Evolutionary conservation across 176 grass and related monocot genomes (phyloP).

Genomic region (Chloris gayana): DNA sequence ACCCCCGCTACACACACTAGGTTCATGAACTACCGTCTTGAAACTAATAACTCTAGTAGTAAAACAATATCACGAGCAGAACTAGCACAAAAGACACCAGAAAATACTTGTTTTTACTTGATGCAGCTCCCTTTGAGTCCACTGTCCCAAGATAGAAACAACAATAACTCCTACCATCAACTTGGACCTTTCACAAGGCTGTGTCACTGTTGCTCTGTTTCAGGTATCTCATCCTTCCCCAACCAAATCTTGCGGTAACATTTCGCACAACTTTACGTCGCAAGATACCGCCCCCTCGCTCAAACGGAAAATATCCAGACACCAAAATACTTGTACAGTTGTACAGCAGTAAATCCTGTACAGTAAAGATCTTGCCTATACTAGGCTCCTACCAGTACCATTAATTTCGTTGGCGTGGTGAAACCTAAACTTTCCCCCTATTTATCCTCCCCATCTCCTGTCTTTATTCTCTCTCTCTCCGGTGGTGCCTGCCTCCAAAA

Average conservation of each 20-base stretch:
- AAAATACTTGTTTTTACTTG: neutral
- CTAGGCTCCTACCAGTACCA: neutral
- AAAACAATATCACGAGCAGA: neutral
- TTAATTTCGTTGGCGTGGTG: conserved; percentile 15
- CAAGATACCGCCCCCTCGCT: conserved; percentile 16
- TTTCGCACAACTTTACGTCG: conserved; percentile 4
- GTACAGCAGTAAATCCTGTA: neutral
- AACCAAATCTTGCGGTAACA: neutral
- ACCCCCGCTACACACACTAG: no score
- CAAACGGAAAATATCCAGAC: conserved; percentile 9
- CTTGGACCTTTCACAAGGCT: neutral
- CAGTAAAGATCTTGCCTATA: neutral
- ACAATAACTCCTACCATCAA: neutral
- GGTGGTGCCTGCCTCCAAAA: conserved; percentile 52
- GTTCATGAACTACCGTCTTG: no score
- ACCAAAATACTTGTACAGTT: neutral
- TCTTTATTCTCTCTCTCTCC: neutral
- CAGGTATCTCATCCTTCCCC: neutral
- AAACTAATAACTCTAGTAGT: no score
- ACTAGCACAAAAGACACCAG: neutral
- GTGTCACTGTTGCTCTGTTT: neutral
- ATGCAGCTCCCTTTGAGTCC: neutral
- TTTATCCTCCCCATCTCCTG: neutral
- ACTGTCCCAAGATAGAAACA: neutral
- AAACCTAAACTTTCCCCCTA: neutral